Conservation (phyloP, 495 filamentous ascomycete species). For the Xylaria bambusicola region DNA sequence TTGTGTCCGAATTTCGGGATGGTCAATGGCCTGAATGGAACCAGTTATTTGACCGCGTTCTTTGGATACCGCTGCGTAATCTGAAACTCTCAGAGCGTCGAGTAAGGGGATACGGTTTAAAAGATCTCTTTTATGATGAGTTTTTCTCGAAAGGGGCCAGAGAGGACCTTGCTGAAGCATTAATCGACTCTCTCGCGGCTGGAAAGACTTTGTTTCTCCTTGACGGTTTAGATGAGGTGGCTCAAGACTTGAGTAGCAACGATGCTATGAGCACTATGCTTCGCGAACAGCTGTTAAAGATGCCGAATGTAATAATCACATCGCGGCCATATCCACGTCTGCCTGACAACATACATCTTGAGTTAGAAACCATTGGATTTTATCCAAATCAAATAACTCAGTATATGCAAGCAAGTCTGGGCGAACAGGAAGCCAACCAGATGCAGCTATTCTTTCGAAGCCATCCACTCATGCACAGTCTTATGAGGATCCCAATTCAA, state of each 20-base stretch:
- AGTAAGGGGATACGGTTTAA: not conserved
- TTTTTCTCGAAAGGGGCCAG: not conserved
- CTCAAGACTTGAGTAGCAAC: not conserved
- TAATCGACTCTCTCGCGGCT: not conserved
- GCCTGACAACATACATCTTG: not conserved
- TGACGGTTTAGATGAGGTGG: not conserved
- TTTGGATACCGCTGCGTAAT: constrained; percentile 41
- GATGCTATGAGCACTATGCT: not conserved
- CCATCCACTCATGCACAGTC: not conserved
- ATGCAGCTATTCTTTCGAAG: not conserved
- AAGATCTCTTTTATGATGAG: not conserved
- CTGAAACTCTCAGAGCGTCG: constrained; percentile 20
- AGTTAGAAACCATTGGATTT: not conserved
- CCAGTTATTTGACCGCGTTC: constrained; percentile 35
- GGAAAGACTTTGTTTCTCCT: not conserved
- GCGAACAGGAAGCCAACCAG: not conserved
- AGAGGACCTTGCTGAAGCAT: not conserved
- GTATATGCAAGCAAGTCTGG: not conserved
- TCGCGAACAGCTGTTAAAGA: not conserved
- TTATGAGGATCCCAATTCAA: not conserved
- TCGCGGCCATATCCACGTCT: not conserved
- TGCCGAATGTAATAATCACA: not conserved
- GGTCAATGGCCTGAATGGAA: constrained; percentile 24
- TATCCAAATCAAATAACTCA: not conserved
- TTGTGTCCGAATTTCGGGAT: constrained; percentile 33